A percentile compares a stretch with the other conserved stretches of the same genome.
Conservation (phyloP, 2,329 filamentous ascomycete species). For the Diaporthe sp. region DNA sequence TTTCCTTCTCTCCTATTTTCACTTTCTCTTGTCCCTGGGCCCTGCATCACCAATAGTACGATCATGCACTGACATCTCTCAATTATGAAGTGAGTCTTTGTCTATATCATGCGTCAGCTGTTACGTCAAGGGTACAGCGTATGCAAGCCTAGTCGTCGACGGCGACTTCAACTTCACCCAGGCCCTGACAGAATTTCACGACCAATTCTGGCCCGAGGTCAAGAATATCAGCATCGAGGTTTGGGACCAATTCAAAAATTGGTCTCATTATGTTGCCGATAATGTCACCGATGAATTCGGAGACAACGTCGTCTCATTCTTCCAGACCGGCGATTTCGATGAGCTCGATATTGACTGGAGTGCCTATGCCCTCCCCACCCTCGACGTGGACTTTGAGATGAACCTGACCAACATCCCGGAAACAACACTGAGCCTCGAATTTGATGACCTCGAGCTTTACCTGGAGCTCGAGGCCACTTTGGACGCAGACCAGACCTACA, state of each 20-base stretch:
- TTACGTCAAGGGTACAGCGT: slow-evolving; percentile 64
- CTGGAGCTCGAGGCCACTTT: slow-evolving; percentile 61
- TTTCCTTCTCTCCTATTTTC: neutral
- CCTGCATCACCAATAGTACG: neutral
- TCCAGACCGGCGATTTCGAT: slow-evolving; percentile 45
- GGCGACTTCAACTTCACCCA: slow-evolving; percentile 57
- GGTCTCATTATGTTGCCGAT: slow-evolving; percentile 51
- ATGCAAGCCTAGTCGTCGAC: slow-evolving; percentile 57
- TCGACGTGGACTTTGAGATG: slow-evolving; percentile 60
- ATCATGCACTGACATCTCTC: neutral
- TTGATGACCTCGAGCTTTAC: slow-evolving; percentile 68
- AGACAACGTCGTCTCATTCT: slow-evolving; percentile 44
- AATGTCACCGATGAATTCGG: slow-evolving; percentile 47
- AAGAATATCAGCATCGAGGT: slow-evolving; percentile 50
- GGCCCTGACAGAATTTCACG: slow-evolving; percentile 51
- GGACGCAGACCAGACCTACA: slow-evolving; percentile 59
- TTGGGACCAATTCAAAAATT: slow-evolving; percentile 33
- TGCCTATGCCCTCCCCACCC: slow-evolving; percentile 53
- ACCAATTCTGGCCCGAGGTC: slow-evolving; percentile 51
- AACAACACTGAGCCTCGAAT: slow-evolving; percentile 58
- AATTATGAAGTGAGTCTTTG: slow-evolving; percentile 44
- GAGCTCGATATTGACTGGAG: slow-evolving; percentile 49
- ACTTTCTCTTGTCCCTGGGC: too few species aligned
- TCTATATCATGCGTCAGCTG: slow-evolving; percentile 63
- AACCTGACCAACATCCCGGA: slow-evolving; percentile 59